Base-by-base conservation (phyloP, 2,329 filamentous ascomycete genomes). In the Ophiostoma pallidulum region DNA sequence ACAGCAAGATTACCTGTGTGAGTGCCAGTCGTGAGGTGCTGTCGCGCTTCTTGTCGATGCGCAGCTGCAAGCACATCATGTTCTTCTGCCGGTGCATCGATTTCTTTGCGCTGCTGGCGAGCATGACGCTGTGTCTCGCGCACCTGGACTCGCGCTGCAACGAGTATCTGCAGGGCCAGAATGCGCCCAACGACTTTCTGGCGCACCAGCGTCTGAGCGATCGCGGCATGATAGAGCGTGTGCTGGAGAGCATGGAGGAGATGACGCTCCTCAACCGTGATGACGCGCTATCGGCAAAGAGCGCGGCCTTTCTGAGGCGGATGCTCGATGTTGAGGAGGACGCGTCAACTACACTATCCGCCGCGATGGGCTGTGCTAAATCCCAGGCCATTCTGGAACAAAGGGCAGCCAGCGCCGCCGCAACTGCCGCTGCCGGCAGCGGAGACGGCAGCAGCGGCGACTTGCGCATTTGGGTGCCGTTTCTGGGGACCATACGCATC, bases 1-100 rank as follows among this genome's bases (percentile, higher is more conserved):
- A 66, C 54, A 68, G 60, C 57, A 66, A 61, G 36, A 61, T 66
- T 19, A 66, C 65, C 0, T 63, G 64, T 28, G 56, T 69, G 2
- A 66, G 59, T 19, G 66, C 68, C 26, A 67, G 66, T 41, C 68
- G 71, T 3, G 66, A 68, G 41, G 58, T 71, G 16, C 52, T 74
- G 3, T 51, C 59, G 1, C 62, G 62, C 2, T 73, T 66, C 48
- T 52, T 69, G 13, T 49, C 57, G 8, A 67, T 70, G 38, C 64
- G 64, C 26, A 56, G 45, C 37, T 60, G 56, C 22, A 53, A 60
- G 29, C 47, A 58, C 2, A 53, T 48, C 4, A 53, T 59, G 8
- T 57, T 59, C 2, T 69, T 64, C 52, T 71, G 67, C 48, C 67
- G 66, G 4, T 65, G 66, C 4, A 55, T 66, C 16, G 68, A 72